Percentiles rank a stretch among this genome's conserved stretches.
These are phyloP conservation scores for Brassica juncea DNA, from an alignment of 345 rosid species.

Conservation along the genomic window DNA sequence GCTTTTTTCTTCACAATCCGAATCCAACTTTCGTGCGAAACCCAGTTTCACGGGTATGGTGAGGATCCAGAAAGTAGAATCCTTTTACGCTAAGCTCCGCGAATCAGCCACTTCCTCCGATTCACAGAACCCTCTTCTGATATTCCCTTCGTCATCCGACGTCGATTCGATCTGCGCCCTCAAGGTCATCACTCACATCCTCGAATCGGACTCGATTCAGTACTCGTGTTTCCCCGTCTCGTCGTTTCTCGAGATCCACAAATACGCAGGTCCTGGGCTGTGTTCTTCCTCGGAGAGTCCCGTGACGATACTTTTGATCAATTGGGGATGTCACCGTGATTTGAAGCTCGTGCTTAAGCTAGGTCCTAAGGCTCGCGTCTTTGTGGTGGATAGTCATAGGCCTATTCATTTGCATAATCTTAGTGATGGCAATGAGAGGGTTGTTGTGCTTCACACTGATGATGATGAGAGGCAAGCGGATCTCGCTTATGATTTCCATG, in stretches of 20 bases:
- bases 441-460: slow-evolving; percentile 74
- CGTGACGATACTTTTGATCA: slow-evolving; percentile 63
- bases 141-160: slow-evolving; percentile 92
- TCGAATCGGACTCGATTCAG: slow-evolving; percentile 86
- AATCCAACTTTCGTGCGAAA: background rate
- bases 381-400: slow-evolving; percentile 90
- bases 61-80: slow-evolving; percentile 68
- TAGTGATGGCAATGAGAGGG: slow-evolving; percentile 67
- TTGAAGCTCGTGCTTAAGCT: slow-evolving; percentile 54
- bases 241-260: slow-evolving; percentile 74
- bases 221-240: slow-evolving; percentile 96
- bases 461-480: slow-evolving; percentile 89
- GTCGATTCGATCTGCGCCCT: slow-evolving; percentile 90
- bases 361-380: slow-evolving; percentile 63
- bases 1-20: background rate
- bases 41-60: slow-evolving; percentile 55
- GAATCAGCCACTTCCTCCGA: slow-evolving; percentile 65
- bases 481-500: slow-evolving; percentile 79
- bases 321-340: slow-evolving; percentile 97
- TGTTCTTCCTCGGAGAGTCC: slow-evolving; percentile 52
- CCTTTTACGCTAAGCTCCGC: slow-evolving; percentile 71
- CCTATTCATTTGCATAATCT: slow-evolving; percentile 92
- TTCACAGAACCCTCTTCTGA: slow-evolving; percentile 62
- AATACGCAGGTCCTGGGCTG: slow-evolving; percentile 63
- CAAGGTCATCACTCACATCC: slow-evolving; percentile 74